Base-by-base conservation (phyloP, 768 basidiomycete genomes). In the Cubamyces sp. region DNA sequence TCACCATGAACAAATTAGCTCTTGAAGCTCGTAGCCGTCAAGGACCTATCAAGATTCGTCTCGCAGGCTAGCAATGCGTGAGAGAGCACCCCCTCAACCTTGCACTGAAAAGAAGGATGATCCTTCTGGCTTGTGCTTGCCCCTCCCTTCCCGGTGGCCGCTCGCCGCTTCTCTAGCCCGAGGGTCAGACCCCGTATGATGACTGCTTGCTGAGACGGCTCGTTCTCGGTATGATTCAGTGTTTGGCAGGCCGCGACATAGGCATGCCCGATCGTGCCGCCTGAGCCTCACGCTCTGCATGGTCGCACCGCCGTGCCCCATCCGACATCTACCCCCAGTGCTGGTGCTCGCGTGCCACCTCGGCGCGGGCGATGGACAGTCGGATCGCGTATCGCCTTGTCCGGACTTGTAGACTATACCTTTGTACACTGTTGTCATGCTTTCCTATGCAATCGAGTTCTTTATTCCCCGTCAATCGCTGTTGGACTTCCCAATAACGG, bases 31-130 rank as follows among this genome's bases (percentile, higher is more conserved):
- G 89, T 56, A 86, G 80, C 70, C 86, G 88, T 49, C 75, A 81
- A 15, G 83, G 83, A 52, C 86, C 82, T 15, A 86, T 90, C 78
- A 92, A 91, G 77, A 87, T 92, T 71, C 88, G 91, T 47, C 86
- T 87, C 71, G 82, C 85, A 70, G 88, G 88, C 74, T 92, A 78
- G 75, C 74, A 39, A 25, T 3, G 37, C 16, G 12, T 18, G 37
- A 51, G 14, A 14, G n/a, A 18, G 37, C 43, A 16, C 15, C 16
- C 26, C 50, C 15, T 9, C 25, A 26, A 43, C 42, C 57, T 41
- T 46, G 46, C 51, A 41, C 37, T 21, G 41, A 52, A 52, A 55
- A 57, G 63, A 60, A 57, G 58, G 49, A 48, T 6, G 3, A 15
- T 14, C 58, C 63, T 64, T 60, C 63, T 56, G 25, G 58, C 55